These are phyloP conservation scores for Starmerella khaoyaiensis DNA, from an alignment of 805 yeast species.

Conservation along the genomic window DNA sequence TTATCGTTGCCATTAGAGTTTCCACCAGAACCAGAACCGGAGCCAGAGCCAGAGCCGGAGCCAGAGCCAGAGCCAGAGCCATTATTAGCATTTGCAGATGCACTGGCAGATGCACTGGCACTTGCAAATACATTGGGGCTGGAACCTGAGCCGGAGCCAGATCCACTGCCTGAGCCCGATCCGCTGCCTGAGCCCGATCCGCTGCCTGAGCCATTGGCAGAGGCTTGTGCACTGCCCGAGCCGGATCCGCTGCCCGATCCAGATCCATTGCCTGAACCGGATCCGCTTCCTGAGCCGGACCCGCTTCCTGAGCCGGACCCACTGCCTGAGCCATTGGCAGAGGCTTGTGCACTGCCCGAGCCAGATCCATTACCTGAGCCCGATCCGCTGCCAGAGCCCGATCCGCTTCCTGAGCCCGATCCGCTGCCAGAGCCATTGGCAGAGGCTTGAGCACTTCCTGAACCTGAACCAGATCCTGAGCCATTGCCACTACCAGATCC, in stretches of 20 bases:
- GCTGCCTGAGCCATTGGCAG: background rate
- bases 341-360: background rate
- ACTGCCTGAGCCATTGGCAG: background rate
- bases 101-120: background rate
- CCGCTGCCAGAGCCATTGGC: background rate
- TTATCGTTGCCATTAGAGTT: background rate
- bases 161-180: conserved; percentile 1
- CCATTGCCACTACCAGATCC: background rate
- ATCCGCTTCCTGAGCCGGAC: background rate
- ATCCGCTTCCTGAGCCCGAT: conserved; percentile 1
- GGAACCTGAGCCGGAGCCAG: conserved; percentile 1
- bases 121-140: background rate
- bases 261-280: background rate
- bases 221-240: background rate
- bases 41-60: background rate
- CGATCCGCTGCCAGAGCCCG: background rate
- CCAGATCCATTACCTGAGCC: conserved; percentile 1
- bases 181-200: conserved; percentile 1
- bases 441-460: background rate
- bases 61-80: background rate
- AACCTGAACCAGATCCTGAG: background rate
- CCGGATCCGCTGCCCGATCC: background rate
- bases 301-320: background rate
- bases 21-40: too few relatives aligned
- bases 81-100: background rate